These are phyloP conservation scores for Ceratocystis smalleyi DNA, from an alignment of 2,329 filamentous ascomycete genomes.

Conservation along the genomic window DNA sequence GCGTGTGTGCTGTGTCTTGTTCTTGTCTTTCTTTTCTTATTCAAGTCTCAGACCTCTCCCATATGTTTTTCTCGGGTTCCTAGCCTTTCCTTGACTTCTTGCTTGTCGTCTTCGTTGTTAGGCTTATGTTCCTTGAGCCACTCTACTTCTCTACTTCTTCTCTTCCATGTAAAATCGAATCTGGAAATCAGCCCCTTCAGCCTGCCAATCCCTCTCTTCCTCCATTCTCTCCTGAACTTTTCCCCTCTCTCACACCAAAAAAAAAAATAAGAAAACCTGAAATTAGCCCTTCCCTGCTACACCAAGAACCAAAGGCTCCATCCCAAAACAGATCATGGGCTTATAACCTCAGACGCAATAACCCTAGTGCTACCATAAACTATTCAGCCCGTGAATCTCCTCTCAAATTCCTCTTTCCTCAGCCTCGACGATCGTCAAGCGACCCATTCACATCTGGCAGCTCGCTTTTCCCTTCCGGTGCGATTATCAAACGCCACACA, in stretches of 20 bases:
- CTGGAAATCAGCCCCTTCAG: background rate
- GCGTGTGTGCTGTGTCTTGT: background rate
- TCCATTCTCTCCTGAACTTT: background rate
- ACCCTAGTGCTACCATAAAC: constrained; percentile 1
- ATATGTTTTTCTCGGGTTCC: background rate
- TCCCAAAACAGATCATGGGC: background rate
- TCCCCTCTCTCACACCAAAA: background rate
- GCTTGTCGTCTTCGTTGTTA: background rate
- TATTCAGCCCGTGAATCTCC: background rate
- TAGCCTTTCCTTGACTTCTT: background rate
- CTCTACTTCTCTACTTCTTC: background rate
- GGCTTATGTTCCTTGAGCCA: background rate
- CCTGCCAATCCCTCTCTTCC: background rate
- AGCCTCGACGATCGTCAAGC: constrained; percentile 5
- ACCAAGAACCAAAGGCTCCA: background rate
- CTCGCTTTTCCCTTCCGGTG: background rate
- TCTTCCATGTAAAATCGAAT: background rate
- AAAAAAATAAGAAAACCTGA: background rate
- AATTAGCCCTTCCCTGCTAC: background rate
- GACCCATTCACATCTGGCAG: background rate
- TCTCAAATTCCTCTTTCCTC: constrained; percentile 1
- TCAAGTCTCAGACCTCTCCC: constrained; percentile 2
- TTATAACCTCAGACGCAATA: background rate
- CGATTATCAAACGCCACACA: background rate
- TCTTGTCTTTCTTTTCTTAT: background rate